Evolutionary conservation across 2,329 filamentous ascomycete species (phyloP).

Genomic region (Cytospora mali): DNA sequence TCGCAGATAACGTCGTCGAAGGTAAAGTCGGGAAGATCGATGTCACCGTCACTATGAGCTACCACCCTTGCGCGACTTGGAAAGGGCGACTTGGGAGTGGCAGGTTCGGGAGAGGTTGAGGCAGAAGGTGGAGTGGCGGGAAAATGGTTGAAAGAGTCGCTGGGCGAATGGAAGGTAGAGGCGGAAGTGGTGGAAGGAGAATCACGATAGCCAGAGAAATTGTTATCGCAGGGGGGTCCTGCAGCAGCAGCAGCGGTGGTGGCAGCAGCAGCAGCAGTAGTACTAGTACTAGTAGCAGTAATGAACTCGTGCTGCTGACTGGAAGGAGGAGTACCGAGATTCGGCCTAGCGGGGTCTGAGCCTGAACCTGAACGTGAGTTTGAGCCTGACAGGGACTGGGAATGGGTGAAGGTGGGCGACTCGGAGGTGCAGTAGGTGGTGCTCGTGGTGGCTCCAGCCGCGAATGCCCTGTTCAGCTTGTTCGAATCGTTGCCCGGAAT

Average conservation of each 20-base stretch:
- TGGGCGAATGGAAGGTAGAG: slow-evolving; percentile 33
- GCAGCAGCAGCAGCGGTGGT: slow-evolving; percentile 7
- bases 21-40: slow-evolving; percentile 34
- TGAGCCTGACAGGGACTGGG: slow-evolving; percentile 26
- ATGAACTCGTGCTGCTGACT: slow-evolving; percentile 1
- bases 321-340: slow-evolving; percentile 17
- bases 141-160: slow-evolving; percentile 34
- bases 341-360: slow-evolving; percentile 20
- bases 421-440: slow-evolving; percentile 9
- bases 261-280: slow-evolving; percentile 10
- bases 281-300: slow-evolving; percentile 6
- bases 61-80: slow-evolving; percentile 28
- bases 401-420: slow-evolving; percentile 2
- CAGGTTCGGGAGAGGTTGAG: slow-evolving; percentile 48
- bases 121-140: slow-evolving; percentile 42
- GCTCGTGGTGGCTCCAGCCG: background rate
- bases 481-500: slow-evolving; percentile 18
- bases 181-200: slow-evolving; percentile 36
- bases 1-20: slow-evolving; percentile 30
- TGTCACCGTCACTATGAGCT: slow-evolving; percentile 32
- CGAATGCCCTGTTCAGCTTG: slow-evolving; percentile 19
- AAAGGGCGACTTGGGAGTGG: slow-evolving; percentile 45
- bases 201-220: slow-evolving; percentile 32
- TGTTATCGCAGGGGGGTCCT: slow-evolving; percentile 26
- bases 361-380: slow-evolving; percentile 12